Evolutionary conservation across 108 stramenopile species (phyloP).

Genomic region (Discostella stelligeroides): DNA sequence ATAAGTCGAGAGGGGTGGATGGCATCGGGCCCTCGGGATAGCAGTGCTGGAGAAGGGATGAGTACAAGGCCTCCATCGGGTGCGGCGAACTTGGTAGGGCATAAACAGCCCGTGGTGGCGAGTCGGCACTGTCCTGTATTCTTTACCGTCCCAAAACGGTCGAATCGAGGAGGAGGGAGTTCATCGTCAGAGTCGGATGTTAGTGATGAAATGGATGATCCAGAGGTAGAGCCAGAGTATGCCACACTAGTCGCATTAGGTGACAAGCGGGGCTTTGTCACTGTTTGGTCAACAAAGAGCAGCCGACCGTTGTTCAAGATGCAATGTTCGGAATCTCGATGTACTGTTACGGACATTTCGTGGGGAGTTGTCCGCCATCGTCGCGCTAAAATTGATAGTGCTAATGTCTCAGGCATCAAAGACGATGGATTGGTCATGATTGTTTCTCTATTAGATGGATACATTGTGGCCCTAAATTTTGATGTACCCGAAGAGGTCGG

Average conservation of each 20-base stretch:
- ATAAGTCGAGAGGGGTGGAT: constrained; percentile 88
- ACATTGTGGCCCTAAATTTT: constrained; percentile 77
- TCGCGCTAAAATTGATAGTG: constrained; percentile 11
- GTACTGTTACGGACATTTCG: constrained; percentile 81
- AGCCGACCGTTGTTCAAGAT: constrained; percentile 82
- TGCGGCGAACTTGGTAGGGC: constrained; percentile 89
- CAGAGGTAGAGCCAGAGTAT: constrained; percentile 78
- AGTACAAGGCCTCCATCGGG: constrained; percentile 46
- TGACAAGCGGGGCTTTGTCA: constrained; percentile 85
- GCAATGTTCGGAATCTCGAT: constrained; percentile 83
- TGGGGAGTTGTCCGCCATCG: constrained; percentile 63
- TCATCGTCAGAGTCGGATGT: constrained; percentile 15
- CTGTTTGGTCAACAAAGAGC: constrained; percentile 81
- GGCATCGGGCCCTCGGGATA: constrained; percentile 47
- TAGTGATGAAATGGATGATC: constrained; percentile 47
- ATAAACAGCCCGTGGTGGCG: constrained; percentile 86
- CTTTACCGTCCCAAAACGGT: constrained; percentile 43
- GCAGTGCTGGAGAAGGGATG: constrained; percentile 11
- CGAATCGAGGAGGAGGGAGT: constrained; percentile 1
- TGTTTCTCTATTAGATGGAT: constrained; percentile 83
- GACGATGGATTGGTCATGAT: constrained; percentile 59
- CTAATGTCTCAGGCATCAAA: constrained; percentile 15
- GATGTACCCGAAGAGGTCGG: constrained; percentile 75
- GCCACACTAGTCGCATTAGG: constrained; percentile 83
- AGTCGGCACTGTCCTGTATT: constrained; percentile 82